Percentiles rank a stretch among this genome's conserved stretches.
Conservation (phyloP, 2,329 filamentous ascomycete species). For the Aspergillus novoparasiticus region DNA sequence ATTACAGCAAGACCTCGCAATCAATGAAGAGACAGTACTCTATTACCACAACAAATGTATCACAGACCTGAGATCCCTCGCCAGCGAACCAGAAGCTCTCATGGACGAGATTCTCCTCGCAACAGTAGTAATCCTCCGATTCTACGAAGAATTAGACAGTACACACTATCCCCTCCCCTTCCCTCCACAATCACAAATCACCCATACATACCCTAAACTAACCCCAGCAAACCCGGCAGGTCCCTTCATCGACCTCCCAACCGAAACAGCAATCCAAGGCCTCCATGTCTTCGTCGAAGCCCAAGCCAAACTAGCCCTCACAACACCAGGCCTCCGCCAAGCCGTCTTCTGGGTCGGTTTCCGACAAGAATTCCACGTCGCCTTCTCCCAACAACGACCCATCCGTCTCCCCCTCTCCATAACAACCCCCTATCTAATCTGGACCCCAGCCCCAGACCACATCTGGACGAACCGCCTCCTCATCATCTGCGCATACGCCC, state of each 20-base stretch:
- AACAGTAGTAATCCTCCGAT: constrained; percentile 44
- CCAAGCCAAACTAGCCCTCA: not conserved
- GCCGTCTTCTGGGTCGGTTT: constrained; percentile 27
- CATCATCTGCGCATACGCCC: constrained; percentile 60
- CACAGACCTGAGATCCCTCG: not conserved
- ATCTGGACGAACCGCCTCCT: constrained; percentile 58
- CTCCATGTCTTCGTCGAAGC: not conserved
- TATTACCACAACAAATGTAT: not conserved
- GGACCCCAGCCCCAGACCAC: not conserved
- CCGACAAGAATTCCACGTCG: constrained; percentile 52
- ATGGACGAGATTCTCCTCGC: constrained; percentile 33
- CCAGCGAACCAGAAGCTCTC: constrained; percentile 5
- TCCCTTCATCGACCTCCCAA: not conserved
- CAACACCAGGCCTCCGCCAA: constrained; percentile 12
- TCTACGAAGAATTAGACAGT: constrained; percentile 47
- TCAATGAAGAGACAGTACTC: not conserved
- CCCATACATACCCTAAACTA: not conserved
- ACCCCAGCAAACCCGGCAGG: not conserved
- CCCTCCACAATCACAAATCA: not conserved
- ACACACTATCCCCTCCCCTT: not conserved
- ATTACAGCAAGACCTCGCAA: not conserved
- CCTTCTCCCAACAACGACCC: constrained; percentile 40
- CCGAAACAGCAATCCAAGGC: not conserved
- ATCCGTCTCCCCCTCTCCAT: constrained; percentile 17
- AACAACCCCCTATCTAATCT: not conserved